Percentiles rank a stretch among this genome's conserved stretches.
phyloP scores from a whole-genome alignment of 768 basidiomycete species.

The Leucocoprinus birnbaumii region DNA sequence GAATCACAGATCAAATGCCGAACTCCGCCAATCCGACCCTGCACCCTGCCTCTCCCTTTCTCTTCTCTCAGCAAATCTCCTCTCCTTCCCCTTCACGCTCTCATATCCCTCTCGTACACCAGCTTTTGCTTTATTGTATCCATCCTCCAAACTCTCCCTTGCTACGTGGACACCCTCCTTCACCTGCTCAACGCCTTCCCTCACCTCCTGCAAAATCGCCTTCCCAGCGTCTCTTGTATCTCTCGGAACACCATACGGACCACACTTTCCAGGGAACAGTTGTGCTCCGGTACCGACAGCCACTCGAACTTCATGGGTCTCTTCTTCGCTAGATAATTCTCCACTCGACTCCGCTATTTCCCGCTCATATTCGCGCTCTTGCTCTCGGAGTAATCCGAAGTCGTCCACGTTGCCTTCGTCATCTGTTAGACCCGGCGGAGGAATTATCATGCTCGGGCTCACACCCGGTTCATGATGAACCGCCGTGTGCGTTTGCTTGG shows the following conservation, averaged over 20 bases:
- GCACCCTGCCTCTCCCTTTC: slow-evolving; percentile 17
- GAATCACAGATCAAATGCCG: slow-evolving; percentile 28
- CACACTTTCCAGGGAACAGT: slow-evolving; percentile 30
- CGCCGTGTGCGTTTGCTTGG: not conserved
- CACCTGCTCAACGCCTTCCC: slow-evolving; percentile 16
- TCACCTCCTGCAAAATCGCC: slow-evolving; percentile 17
- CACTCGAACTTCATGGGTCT: slow-evolving; percentile 25
- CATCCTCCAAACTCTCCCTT: not conserved
- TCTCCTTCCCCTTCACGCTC: slow-evolving; percentile 15
- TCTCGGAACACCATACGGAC: slow-evolving; percentile 22
- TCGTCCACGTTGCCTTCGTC: slow-evolving; percentile 10
- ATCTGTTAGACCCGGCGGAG: slow-evolving; percentile 19
- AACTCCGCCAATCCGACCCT: slow-evolving; percentile 26
- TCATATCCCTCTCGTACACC: not conserved
- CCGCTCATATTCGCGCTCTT: slow-evolving; percentile 1
- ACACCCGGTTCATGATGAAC: slow-evolving; percentile 1
- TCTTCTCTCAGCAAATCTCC: slow-evolving; percentile 20
- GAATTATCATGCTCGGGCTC: not conserved
- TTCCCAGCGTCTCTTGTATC: slow-evolving; percentile 14
- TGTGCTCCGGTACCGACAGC: slow-evolving; percentile 34
- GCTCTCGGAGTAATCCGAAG: slow-evolving; percentile 15
- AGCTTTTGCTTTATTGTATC: not conserved
- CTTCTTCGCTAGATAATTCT: not conserved
- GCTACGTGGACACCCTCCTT: not conserved
- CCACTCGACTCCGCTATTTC: not conserved